Evolutionary conservation across 2,329 filamentous ascomycete genomes (phyloP), one percentile per base, ranked within the genome.

Genomic region (Verticillium zaregamsianum): DNA sequence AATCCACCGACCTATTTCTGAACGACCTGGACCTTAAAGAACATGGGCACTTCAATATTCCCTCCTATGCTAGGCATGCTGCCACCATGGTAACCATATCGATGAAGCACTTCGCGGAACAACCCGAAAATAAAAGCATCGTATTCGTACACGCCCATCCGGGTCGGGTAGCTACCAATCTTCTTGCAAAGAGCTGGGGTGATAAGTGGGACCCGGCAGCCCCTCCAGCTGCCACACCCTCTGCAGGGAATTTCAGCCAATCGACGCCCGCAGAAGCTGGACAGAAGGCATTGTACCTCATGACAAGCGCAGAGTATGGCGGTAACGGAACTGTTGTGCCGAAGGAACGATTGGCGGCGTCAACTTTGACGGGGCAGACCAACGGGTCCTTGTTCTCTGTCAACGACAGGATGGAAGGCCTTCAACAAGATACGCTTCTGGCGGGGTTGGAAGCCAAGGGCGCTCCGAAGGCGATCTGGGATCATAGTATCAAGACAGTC

Each of bases 121-220:
- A n/a, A 23, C 12, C 45, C 3, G 58, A 39, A 15, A 55, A 57
- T 20, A 49, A 33, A 17, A 20, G 39, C n/a, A 35, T 60, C 23
- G 52, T 40, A n/a, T 55, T 60, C 35, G 17, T 60, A 9, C 59
- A 60, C 33, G 28, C 49, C 20, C 37, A 59, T 57, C 55, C 61
- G 15, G 49, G 61, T 5, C 35, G 20, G 25, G 57, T 55, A 20
- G 31, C 17, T 20, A 55, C 57, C n/a, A n/a, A 23, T 54, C 20
- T 59, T 25, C 23, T 37, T 1, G 15, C 7, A 31, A 57, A 57
- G 12, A 31, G 57, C 28, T 40, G 52, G n/a, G 58, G 28, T 6
- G 45, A 23, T 25, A 20, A 54, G n/a, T 54, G 12, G 20, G 45
- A 54, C n/a, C 45, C 45, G 3, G n/a, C 45, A 11, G 25, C 17